Evolutionary conservation across 352 stramenopile species (phyloP).

Genomic region (Globisporangium paroecandrum): DNA sequence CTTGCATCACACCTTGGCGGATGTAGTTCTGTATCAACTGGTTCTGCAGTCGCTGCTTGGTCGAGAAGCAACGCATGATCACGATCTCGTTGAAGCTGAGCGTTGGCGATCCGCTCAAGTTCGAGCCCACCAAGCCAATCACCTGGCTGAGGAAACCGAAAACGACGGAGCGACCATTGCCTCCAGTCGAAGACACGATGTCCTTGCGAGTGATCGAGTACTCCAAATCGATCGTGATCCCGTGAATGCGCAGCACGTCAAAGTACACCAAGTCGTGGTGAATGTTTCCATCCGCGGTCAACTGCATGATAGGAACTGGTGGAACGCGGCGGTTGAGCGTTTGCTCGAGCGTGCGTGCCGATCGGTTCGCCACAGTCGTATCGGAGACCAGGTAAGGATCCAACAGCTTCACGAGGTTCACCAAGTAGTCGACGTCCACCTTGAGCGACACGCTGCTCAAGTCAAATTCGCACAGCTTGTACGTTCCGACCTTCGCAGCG

Average conservation of each 20-base stretch:
- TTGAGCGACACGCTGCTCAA: conserved; percentile 70
- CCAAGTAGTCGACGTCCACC: conserved; percentile 82
- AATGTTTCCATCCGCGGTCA: conserved; percentile 66
- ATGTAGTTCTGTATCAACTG: conserved; percentile 84
- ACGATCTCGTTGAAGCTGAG: conserved; percentile 86
- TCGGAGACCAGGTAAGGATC: conserved; percentile 78
- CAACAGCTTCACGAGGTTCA: conserved; percentile 77
- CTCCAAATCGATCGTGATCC: conserved; percentile 70
- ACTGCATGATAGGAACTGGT: conserved; percentile 46
- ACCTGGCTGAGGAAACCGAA: conserved; percentile 79
- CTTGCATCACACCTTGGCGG: conserved; percentile 77
- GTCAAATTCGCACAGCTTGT: conserved; percentile 78
- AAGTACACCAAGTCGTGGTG: conserved; percentile 82
- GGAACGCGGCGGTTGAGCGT: conserved; percentile 61
- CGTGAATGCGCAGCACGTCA: conserved; percentile 70
- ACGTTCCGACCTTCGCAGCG: conserved; percentile 70
- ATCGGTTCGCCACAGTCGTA: conserved; percentile 51
- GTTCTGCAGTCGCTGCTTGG: conserved; percentile 69
- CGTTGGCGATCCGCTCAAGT: conserved; percentile 77
- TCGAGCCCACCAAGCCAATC: conserved; percentile 79
- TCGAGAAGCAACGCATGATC: conserved; percentile 81
- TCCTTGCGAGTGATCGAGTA: conserved; percentile 85
- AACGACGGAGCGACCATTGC: conserved; percentile 65
- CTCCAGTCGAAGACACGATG: conserved; percentile 62
- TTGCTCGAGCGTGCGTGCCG: conserved; percentile 52